Conservation (phyloP, 2,329 filamentous ascomycete genomes). For the Rutstroemia sp. region DNA sequence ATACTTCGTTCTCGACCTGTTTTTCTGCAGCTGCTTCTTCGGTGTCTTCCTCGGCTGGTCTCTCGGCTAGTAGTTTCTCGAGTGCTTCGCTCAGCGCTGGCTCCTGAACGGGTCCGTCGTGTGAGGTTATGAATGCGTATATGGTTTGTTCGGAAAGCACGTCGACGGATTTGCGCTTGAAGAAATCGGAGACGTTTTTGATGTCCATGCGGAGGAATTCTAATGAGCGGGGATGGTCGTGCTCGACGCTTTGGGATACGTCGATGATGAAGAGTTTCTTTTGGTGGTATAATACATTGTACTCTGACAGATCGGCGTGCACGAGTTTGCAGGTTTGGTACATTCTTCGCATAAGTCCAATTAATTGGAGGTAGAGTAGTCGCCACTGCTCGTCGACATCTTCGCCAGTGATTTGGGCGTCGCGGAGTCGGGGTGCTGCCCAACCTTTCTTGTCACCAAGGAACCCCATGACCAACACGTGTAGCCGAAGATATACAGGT, state of each 20-base stretch:
- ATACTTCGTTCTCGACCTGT: conserved; percentile 84
- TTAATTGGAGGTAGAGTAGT: conserved; percentile 70
- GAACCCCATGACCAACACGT: conserved; percentile 93
- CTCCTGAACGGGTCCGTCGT: conserved; percentile 52
- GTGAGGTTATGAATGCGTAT: conserved; percentile 73
- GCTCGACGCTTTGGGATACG: conserved; percentile 94
- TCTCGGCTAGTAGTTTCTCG: conserved; percentile 57
- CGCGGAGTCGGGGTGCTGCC: conserved; percentile 80
- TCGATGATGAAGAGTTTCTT: conserved; percentile 87
- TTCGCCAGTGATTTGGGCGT: conserved; percentile 66
- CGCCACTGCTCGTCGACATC: conserved; percentile 68
- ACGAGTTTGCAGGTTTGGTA: conserved; percentile 90
- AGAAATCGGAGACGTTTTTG: conserved; percentile 94
- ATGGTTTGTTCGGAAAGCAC: conserved; percentile 70
- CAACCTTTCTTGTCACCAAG: conserved; percentile 80
- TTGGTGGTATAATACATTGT: conserved; percentile 90
- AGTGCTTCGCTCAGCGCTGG: conserved; percentile 54
- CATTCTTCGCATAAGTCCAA: conserved; percentile 85
- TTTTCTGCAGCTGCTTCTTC: conserved; percentile 46
- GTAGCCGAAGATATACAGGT: conserved; percentile 80
- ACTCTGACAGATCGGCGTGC: conserved; percentile 95
- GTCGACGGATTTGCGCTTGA: conserved; percentile 77
- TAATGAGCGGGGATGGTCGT: conserved; percentile 84
- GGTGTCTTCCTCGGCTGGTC: conserved; percentile 47
- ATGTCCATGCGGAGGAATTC: conserved; percentile 98